These are phyloP conservation scores for Starmerella apicola DNA, from an alignment of 805 yeast species.

Conservation along the genomic window DNA sequence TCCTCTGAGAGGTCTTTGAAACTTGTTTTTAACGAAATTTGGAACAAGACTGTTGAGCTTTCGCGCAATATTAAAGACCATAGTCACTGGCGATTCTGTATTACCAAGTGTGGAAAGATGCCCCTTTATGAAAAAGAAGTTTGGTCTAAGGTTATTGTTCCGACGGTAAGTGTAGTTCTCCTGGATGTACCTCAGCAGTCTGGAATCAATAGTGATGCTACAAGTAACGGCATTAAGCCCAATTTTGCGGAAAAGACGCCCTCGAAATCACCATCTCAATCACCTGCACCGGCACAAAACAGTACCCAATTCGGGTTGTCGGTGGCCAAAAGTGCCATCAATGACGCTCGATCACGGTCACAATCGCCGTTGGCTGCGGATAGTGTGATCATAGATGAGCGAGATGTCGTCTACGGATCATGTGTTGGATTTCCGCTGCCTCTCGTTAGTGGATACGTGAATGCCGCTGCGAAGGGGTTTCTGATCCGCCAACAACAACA, in stretches of 20 bases:
- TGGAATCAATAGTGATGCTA: constrained; percentile 3
- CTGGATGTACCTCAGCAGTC: constrained; percentile 17
- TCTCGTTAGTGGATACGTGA: constrained; percentile 9
- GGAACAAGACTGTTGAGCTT: constrained; percentile 12
- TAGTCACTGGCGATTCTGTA: constrained; percentile 26
- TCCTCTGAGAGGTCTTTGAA: constrained; percentile 11
- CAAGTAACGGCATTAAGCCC: not conserved
- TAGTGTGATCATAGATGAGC: constrained; percentile 12
- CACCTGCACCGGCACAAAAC: not conserved
- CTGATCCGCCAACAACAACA: constrained; percentile 16
- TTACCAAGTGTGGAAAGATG: constrained; percentile 29
- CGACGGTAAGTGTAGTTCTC: constrained; percentile 1
- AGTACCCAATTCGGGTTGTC: too few species aligned
- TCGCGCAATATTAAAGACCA: constrained; percentile 6
- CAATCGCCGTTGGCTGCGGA: not conserved
- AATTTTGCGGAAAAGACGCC: not conserved
- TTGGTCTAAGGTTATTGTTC: constrained; percentile 21
- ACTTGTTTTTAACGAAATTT: constrained; percentile 15
- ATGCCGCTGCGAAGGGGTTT: constrained; percentile 16
- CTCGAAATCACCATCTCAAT: not conserved
- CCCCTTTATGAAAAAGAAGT: constrained; percentile 24
- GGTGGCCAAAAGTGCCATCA: too few species aligned
- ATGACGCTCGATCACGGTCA: too few species aligned
- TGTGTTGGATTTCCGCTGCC: constrained; percentile 11
- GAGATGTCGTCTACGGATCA: constrained; percentile 15